Conservation (phyloP, 2,329 filamentous ascomycete genomes). For the Emergomyces pasteurianus region DNA sequence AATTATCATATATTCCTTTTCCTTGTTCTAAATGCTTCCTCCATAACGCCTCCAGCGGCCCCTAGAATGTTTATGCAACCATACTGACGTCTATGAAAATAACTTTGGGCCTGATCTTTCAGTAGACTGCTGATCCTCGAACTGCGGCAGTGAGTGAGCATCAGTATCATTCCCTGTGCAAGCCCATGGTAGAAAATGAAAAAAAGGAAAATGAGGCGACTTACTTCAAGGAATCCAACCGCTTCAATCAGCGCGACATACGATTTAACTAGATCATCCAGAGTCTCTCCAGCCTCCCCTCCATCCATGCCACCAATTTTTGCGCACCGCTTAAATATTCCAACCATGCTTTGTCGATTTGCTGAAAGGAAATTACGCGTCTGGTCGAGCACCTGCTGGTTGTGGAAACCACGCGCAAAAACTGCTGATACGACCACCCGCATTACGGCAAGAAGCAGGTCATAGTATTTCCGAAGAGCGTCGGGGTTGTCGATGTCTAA, state of each 20-base stretch:
- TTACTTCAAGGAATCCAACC: conserved; percentile 76
- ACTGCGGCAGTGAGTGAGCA: conserved; percentile 18
- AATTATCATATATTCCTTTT: background rate
- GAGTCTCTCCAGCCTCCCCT: conserved; percentile 44
- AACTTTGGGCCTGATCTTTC: background rate
- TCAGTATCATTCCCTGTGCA: background rate
- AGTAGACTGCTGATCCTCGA: conserved; percentile 25
- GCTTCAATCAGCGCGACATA: conserved; percentile 73
- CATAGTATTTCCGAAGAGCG: conserved; percentile 71
- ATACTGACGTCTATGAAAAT: conserved; percentile 1
- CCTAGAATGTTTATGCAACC: background rate
- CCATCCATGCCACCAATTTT: conserved; percentile 51
- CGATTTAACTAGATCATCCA: conserved; percentile 70
- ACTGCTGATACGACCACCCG: conserved; percentile 74
- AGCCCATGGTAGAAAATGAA: background rate
- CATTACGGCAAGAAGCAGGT: conserved; percentile 65
- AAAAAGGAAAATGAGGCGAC: conserved; percentile 18
- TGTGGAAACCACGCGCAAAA: conserved; percentile 69
- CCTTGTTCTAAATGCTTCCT: background rate
- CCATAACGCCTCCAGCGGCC: background rate
- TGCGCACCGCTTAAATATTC: conserved; percentile 79
- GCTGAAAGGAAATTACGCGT: conserved; percentile 69
- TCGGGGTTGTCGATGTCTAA: conserved; percentile 53
- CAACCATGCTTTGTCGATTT: conserved; percentile 72
- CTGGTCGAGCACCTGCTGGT: conserved; percentile 58